Evolutionary conservation across 2,329 filamentous ascomycete species (phyloP).

Genomic region (Diaporthe citri): DNA sequence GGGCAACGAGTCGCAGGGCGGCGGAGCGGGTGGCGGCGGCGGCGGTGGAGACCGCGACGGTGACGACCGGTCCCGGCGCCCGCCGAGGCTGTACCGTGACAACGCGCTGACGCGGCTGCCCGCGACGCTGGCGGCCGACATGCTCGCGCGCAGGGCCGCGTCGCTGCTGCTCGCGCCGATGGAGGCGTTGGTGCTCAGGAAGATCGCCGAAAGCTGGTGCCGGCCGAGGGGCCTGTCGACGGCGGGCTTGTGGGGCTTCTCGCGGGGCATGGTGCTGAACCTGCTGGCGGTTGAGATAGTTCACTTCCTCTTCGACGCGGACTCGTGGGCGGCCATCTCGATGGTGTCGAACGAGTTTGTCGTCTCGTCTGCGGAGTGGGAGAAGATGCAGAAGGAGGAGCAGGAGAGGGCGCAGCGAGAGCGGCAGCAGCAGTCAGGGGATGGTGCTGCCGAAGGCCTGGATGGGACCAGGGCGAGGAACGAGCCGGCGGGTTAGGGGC

Average conservation of each 20-base stretch:
- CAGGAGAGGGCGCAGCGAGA: constrained; percentile 32
- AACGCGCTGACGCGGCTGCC: constrained; percentile 66
- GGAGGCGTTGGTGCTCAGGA: constrained; percentile 60
- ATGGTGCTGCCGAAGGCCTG: background rate
- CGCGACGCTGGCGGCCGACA: constrained; percentile 59
- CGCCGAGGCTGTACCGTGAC: constrained; percentile 45
- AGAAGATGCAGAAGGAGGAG: constrained; percentile 30
- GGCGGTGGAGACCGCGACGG: constrained; percentile 26
- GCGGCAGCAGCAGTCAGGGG: background rate
- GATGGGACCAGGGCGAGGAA: background rate
- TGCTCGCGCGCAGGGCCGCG: constrained; percentile 58
- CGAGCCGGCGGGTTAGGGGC: constrained; percentile 2
- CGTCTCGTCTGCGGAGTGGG: constrained; percentile 38
- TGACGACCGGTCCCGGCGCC: constrained; percentile 34
- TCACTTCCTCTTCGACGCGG: constrained; percentile 58
- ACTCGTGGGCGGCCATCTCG: constrained; percentile 60
- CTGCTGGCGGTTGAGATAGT: constrained; percentile 60
- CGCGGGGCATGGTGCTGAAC: constrained; percentile 57
- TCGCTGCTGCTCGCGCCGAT: constrained; percentile 60
- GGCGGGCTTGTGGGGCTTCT: constrained; percentile 56
- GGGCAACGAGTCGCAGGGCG: constrained; percentile 40
- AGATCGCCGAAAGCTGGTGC: constrained; percentile 59
- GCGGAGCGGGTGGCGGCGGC: background rate
- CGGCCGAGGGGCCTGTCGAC: constrained; percentile 53
- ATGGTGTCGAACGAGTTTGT: constrained; percentile 43